These are phyloP conservation scores for Russula olivacea DNA, from an alignment of 768 basidiomycete species.

Conservation along the genomic window DNA sequence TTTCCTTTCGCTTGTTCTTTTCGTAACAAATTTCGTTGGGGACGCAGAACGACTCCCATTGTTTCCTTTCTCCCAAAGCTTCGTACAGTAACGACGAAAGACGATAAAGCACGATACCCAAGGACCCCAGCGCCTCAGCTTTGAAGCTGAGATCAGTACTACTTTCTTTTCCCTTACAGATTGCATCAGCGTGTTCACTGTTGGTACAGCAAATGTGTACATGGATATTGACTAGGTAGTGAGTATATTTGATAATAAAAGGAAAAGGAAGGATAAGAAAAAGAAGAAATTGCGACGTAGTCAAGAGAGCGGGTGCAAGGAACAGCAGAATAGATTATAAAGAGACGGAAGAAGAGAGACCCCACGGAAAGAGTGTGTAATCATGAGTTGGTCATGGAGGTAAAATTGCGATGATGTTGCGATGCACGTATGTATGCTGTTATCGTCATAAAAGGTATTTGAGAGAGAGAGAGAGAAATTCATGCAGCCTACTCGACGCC, in stretches of 20 bases:
- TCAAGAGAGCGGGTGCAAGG: constrained; percentile 1
- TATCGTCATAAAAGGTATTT: background rate
- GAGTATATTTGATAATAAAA: constrained; percentile 2
- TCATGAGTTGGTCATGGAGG: constrained; percentile 11
- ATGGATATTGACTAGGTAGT: background rate
- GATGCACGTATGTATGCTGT: background rate
- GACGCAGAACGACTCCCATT: too few relatives aligned
- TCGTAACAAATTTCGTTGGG: too few relatives aligned
- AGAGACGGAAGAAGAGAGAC: background rate
- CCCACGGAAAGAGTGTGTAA: background rate
- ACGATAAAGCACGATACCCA: too few relatives aligned
- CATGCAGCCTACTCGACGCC: constrained; percentile 3
- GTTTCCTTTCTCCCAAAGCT: too few relatives aligned
- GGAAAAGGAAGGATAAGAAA: background rate
- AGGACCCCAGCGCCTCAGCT: too few relatives aligned
- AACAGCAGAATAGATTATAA: constrained; percentile 23
- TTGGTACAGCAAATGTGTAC: constrained; percentile 5
- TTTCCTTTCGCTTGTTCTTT: too few relatives aligned
- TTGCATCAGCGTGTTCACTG: background rate
- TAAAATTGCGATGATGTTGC: background rate
- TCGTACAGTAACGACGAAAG: too few relatives aligned
- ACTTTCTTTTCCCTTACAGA: too few relatives aligned
- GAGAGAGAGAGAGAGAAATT: background rate
- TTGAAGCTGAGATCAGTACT: too few relatives aligned
- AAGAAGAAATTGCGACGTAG: background rate